These are phyloP conservation scores for Melastoma malabathricum DNA, from an alignment of 345 rosid genomes.

Conservation along the genomic window DNA sequence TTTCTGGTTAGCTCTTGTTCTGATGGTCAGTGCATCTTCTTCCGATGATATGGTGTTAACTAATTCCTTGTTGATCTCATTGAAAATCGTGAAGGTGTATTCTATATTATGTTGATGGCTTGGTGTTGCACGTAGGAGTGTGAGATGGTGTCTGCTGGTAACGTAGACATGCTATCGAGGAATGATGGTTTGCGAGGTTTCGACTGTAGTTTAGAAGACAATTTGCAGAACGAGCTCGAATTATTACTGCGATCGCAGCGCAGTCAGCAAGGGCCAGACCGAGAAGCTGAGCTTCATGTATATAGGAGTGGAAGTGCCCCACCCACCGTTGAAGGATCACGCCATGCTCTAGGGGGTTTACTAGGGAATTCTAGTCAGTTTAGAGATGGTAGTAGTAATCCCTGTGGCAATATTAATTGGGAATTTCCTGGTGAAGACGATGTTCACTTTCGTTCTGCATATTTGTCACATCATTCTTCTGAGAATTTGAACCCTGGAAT, in stretches of 20 bases:
- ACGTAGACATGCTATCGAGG: constrained; percentile 39
- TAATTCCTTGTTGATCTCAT: too few relatives aligned
- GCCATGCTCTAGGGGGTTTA: constrained; percentile 56
- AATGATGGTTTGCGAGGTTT: constrained; percentile 31
- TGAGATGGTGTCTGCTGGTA: constrained; percentile 37
- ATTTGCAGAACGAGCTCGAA: constrained; percentile 54
- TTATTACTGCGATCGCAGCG: constrained; percentile 44
- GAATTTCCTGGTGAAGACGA: constrained; percentile 58
- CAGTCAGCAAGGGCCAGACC: constrained; percentile 25
- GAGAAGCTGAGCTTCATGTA: constrained; percentile 25
- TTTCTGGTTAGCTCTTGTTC: too few relatives aligned
- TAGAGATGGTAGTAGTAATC: constrained; percentile 17
- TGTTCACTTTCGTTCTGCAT: constrained; percentile 67
- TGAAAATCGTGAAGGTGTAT: too few relatives aligned
- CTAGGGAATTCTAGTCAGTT: constrained; percentile 26
- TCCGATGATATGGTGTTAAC: too few relatives aligned
- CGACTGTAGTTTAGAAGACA: constrained; percentile 42
- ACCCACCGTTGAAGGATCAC: constrained; percentile 85
- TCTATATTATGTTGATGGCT: background rate
- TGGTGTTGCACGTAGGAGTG: background rate
- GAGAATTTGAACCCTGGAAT: constrained; percentile 74
- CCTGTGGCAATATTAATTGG: constrained; percentile 12
- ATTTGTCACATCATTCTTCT: constrained; percentile 66
- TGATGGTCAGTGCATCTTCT: too few relatives aligned
- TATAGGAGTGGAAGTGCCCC: constrained; percentile 90